A percentile compares a stretch with the other conserved stretches of the same genome.
Evolutionary conservation across 163 green algal species (phyloP).

Genomic region (Smithsoniella earleae): DNA sequence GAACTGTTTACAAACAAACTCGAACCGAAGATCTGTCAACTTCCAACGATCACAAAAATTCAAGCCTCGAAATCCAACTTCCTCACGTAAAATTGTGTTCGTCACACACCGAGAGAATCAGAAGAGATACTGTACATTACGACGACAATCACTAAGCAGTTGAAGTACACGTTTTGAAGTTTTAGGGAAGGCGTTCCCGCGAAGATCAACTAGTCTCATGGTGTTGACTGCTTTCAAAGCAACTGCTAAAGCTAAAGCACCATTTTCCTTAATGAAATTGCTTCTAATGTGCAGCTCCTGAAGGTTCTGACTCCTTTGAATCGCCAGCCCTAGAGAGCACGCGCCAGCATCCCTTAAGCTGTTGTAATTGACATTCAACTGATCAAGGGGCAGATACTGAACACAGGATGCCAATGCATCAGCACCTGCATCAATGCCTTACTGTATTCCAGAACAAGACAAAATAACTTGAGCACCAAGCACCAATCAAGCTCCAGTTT

Average conservation of each 20-base stretch:
- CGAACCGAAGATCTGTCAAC: too few species aligned
- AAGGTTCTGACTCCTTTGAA: background rate
- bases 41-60: too few species aligned
- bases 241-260: slow-evolving; percentile 3
- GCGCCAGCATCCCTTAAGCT: background rate
- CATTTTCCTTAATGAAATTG: background rate
- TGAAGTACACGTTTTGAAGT: background rate
- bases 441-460: background rate
- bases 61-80: too few species aligned
- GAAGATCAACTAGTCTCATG: background rate
- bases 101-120: too few species aligned
- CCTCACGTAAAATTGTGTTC: too few species aligned
- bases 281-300: background rate
- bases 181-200: background rate
- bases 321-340: background rate
- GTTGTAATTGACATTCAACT: background rate
- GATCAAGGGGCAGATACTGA: background rate
- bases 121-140: background rate
- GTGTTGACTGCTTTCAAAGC: background rate
- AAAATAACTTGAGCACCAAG: background rate
- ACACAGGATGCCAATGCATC: background rate
- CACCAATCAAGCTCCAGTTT: background rate
- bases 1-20: too few species aligned
- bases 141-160: background rate
- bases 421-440: background rate